A percentile compares a stretch with the other conserved stretches of the same genome.
Evolutionary conservation across 2,329 filamentous ascomycete genomes (phyloP).

Genomic region (Dothistroma pini): DNA sequence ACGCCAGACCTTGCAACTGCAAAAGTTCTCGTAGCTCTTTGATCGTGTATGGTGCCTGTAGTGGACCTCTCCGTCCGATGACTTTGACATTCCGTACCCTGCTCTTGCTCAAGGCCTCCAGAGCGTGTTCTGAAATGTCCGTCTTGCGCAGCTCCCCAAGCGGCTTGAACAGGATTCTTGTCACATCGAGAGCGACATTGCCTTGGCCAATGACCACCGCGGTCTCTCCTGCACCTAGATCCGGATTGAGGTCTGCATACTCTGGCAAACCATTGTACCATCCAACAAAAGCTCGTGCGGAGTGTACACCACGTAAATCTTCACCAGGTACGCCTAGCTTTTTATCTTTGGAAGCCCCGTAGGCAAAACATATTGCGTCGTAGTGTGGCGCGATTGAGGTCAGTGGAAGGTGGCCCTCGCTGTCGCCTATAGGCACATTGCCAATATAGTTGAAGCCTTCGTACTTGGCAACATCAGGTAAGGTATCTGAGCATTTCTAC

Average conservation of each 20-base stretch:
- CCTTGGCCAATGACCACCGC: conserved; percentile 90
- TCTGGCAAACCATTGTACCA: conserved; percentile 98
- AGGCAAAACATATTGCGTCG: conserved; percentile 87
- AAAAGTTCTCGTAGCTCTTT: conserved; percentile 90
- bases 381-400: conserved; percentile 72
- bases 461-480: conserved; percentile 79
- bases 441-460: conserved; percentile 86
- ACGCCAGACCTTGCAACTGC: conserved; percentile 67
- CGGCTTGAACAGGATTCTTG: conserved; percentile 76
- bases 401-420: conserved; percentile 56
- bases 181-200: conserved; percentile 93
- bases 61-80: conserved; percentile 81
- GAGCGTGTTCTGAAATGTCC: conserved; percentile 82
- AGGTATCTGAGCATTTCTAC: conserved; percentile 92
- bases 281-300: conserved; percentile 88
- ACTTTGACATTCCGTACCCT: conserved; percentile 75
- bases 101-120: conserved; percentile 69
- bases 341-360: conserved; percentile 82
- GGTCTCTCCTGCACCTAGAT: conserved; percentile 71
- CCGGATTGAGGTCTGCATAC: conserved; percentile 66
- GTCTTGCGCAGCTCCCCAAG: conserved; percentile 71
- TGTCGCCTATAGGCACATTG: conserved; percentile 73
- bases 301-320: conserved; percentile 71
- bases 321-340: conserved; percentile 78
- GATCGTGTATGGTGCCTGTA: conserved; percentile 87